Percentiles rank a stretch among this genome's conserved stretches.
Evolutionary conservation across 1,139 yeast genomes (phyloP).

Genomic region (Hanseniaspora sp.): DNA sequence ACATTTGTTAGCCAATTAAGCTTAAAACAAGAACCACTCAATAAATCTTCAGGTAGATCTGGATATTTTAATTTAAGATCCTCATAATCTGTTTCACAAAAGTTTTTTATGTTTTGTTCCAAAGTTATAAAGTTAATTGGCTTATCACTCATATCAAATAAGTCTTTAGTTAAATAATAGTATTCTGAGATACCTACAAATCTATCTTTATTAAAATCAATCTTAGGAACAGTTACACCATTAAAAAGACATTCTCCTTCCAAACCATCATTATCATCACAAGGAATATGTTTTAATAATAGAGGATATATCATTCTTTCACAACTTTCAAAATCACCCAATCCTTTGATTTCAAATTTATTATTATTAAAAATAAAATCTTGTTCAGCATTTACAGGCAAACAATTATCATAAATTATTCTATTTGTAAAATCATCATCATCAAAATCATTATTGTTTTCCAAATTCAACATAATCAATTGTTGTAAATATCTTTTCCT

Average conservation of each 20-base stretch:
- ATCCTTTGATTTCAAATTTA: conserved; percentile 44
- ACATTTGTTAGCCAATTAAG: conserved; percentile 73
- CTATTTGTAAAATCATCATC: conserved; percentile 34
- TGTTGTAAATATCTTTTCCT: conserved; percentile 51
- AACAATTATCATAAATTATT: conserved; percentile 53
- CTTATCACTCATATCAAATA: conserved; percentile 59
- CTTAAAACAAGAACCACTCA: conserved; percentile 64
- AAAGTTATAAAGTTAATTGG: conserved; percentile 55
- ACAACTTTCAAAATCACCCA: conserved; percentile 61
- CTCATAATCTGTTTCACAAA: conserved; percentile 59
- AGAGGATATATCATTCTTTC: conserved; percentile 58
- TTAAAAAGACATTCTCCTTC: conserved; percentile 56
- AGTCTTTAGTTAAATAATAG: conserved; percentile 78
- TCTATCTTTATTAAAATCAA: conserved; percentile 58
- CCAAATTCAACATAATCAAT: conserved; percentile 37
- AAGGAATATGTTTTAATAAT: conserved; percentile 58
- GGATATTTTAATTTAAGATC: conserved; percentile 40
- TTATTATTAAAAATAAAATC: conserved; percentile 36
- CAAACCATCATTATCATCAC: conserved; percentile 38
- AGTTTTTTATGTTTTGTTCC: conserved; percentile 48
- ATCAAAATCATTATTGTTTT: conserved; percentile 32
- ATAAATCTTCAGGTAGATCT: conserved; percentile 33
- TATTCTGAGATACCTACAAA: conserved; percentile 74
- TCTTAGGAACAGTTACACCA: conserved; percentile 68
- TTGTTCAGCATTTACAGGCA: conserved; percentile 47